Conservation (phyloP, 495 filamentous ascomycete species). For the Choiromyces venosus region DNA sequence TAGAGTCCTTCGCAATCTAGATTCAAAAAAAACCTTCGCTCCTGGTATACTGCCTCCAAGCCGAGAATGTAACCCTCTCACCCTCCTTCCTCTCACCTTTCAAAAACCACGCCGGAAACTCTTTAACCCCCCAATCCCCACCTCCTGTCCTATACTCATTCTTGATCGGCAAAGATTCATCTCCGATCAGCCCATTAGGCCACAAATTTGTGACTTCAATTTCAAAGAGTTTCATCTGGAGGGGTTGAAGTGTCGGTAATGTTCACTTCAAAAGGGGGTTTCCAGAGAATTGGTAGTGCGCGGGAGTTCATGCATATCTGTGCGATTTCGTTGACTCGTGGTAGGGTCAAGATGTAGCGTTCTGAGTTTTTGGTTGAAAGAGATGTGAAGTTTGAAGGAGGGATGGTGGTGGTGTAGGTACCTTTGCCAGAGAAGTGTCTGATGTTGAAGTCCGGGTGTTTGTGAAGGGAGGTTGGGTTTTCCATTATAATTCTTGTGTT, state of each 20-base stretch:
- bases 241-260: too few relatives aligned
- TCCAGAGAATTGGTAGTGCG: constrained; percentile 2
- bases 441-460: constrained; percentile 4
- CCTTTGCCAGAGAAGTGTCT: constrained; percentile 18
- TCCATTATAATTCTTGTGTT: constrained; percentile 7
- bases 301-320: constrained; percentile 8
- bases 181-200: constrained; percentile 14
- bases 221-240: too few relatives aligned
- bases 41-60: constrained; percentile 20
- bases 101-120: constrained; percentile 15
- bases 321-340: constrained; percentile 13
- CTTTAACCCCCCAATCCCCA: constrained; percentile 6
- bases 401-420: constrained; percentile 4
- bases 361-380: neutral
- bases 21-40: too few relatives aligned
- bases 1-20: too few relatives aligned
- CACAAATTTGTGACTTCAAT: constrained; percentile 15
- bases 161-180: constrained; percentile 7
- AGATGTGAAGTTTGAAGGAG: too few relatives aligned
- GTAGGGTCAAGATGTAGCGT: constrained; percentile 13
- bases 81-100: constrained; percentile 12
- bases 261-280: constrained; percentile 13
- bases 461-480: constrained; percentile 13
- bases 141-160: constrained; percentile 7
- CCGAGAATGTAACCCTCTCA: constrained; percentile 14